Conservation (phyloP, 1,139 yeast genomes). For the Yamadazyma pseudoaaseri region DNA sequence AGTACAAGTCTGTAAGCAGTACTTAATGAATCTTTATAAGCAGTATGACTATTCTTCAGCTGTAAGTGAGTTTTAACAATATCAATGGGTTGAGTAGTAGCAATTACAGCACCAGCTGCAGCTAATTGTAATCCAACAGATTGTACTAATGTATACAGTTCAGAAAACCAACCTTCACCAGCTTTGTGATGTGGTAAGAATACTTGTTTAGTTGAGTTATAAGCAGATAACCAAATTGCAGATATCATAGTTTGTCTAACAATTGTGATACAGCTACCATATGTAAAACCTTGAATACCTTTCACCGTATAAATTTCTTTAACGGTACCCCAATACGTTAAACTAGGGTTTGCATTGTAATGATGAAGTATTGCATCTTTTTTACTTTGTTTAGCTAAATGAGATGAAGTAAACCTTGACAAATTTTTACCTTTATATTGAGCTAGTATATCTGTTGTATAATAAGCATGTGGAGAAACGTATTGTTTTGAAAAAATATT, state of each 20-base stretch:
- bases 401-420: constrained; percentile 23
- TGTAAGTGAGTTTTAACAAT: constrained; percentile 89
- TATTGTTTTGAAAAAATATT: constrained; percentile 35
- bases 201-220: constrained; percentile 71
- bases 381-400: constrained; percentile 16
- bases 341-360: constrained; percentile 55
- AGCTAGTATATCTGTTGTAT: constrained; percentile 32
- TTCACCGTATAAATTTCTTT: constrained; percentile 71
- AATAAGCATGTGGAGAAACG: constrained; percentile 46
- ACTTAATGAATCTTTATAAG: constrained; percentile 66
- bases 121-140: constrained; percentile 54
- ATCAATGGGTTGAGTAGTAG: constrained; percentile 87
- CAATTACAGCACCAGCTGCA: constrained; percentile 66
- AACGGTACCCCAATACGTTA: constrained; percentile 51
- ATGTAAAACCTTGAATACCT: constrained; percentile 75
- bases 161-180: constrained; percentile 49
- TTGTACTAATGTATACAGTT: constrained; percentile 37
- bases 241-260: constrained; percentile 78
- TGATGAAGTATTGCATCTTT: constrained; percentile 30
- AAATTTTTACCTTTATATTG: constrained; percentile 27
- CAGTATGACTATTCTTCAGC: constrained; percentile 60
- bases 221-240: constrained; percentile 80
- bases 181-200: constrained; percentile 53
- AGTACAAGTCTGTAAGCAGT: constrained; percentile 73
- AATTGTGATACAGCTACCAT: constrained; percentile 79